Evolutionary conservation across 2,329 filamentous ascomycete species (phyloP).

Genomic region (Phoma sp.): DNA sequence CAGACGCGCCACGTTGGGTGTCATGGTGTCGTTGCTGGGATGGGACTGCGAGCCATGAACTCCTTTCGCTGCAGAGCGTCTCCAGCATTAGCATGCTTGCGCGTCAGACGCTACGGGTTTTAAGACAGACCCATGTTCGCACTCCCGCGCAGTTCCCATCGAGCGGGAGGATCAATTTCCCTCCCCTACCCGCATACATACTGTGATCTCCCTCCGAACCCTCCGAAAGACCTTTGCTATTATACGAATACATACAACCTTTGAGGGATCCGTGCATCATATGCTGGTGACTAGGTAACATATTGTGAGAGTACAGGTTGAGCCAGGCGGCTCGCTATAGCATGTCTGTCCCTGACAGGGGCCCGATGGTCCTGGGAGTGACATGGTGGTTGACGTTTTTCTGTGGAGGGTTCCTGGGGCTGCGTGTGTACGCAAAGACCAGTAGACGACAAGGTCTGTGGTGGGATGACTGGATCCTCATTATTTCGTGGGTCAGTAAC

Average conservation of each 20-base stretch:
- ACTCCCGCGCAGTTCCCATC: slow-evolving; percentile 3
- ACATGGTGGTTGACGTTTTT: slow-evolving; percentile 34
- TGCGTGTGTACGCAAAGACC: slow-evolving; percentile 37
- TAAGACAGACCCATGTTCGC: slow-evolving; percentile 13
- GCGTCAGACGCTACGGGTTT: slow-evolving; percentile 1
- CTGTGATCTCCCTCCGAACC: background rate
- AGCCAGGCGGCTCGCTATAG: background rate
- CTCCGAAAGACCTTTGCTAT: background rate
- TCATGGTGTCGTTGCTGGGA: slow-evolving; percentile 9
- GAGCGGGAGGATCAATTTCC: slow-evolving; percentile 11
- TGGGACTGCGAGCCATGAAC: background rate
- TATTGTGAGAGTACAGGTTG: background rate
- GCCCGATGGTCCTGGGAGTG: slow-evolving; percentile 31
- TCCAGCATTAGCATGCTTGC: background rate
- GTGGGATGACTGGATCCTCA: slow-evolving; percentile 40
- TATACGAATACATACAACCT: background rate
- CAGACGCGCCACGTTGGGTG: slow-evolving; percentile 17
- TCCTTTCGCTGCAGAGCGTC: slow-evolving; percentile 5
- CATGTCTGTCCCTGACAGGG: slow-evolving; percentile 26
- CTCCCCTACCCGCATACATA: slow-evolving; percentile 4
- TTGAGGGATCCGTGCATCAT: background rate
- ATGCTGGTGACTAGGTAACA: background rate
- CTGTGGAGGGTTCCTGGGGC: slow-evolving; percentile 27
- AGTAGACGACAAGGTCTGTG: slow-evolving; percentile 33
- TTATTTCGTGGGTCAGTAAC: slow-evolving; percentile 31